Evolutionary conservation across 257 asterid genomes (phyloP), one percentile per base, ranked within the genome.

Genomic region (Hygrophila difformis): DNA sequence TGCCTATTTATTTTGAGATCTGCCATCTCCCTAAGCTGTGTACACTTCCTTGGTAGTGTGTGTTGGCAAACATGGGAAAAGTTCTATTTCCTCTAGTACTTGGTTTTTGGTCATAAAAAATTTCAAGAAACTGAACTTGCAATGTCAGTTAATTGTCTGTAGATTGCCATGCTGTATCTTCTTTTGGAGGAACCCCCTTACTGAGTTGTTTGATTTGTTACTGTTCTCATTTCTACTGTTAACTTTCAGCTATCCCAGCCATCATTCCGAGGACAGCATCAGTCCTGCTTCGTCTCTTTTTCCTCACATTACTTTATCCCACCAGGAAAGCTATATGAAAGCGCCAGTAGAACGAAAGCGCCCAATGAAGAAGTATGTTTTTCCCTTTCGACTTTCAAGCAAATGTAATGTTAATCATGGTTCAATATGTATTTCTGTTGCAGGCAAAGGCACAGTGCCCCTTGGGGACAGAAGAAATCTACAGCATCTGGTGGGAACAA

Each of bases 371-470:
- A 87, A 70, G 97, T 87, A 50, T 47, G 84, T 63, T 49, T 15
- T 28, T 46, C 24, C 47, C 53, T 49, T 39, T 43, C 7, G 13
- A 35, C 54, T 17, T 46, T 18, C 57, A 33, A 33, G 12, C 12
- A 33, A 10, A 33, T 33, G 37, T 33, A 10, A 5, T 33, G 34
- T 38, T 38, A 6, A 8, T 17, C 47, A 59, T 50, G 56, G 46
- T 71, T 72, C 34, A 47, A 39, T 47, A 28, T 66, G 34, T 43
- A 16, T 47, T 41, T 73, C 39, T 57, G 49, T 42, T 77, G 66
- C 83, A 91, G 98, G 81, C 81, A 87, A n/a, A 81, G 86, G 62
- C 67, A 68, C 66, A 55, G 68, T 23, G 34, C 49, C 43, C 61
- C 35, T 55, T 57, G 64, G 62, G 84, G 64, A 50, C 66, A 67